Base-by-base conservation (phyloP, 163 green algal genomes). In the Trebouxia gelatinosa region DNA sequence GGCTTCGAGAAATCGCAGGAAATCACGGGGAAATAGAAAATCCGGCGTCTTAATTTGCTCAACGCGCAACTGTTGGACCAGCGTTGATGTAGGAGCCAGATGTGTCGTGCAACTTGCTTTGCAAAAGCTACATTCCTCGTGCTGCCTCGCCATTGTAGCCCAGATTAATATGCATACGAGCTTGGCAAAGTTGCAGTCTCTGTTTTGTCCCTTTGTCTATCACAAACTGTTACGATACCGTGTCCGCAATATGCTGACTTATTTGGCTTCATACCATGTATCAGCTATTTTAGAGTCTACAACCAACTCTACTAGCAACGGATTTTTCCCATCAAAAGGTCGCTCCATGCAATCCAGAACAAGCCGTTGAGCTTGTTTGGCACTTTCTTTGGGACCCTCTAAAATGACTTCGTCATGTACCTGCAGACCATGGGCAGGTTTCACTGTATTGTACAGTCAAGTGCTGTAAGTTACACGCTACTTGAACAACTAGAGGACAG, bases 361-460 rank as follows among this genome's bases (percentile, higher is more conserved):
- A 54, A 94, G 77, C 43, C 81, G 21, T 70, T 91, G 81, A 38
- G 93, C 95, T 31, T 89, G 78, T 28, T 93, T 84, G 5, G 87
- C 87, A 17, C 76, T 87, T 75, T 95, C 91, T 28, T 85, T 82
- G 9, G 96, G 96, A 5, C 96, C 96, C 82, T 99, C 96, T 61
- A 99, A 79, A 79, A 99, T 99, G 2, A 99, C 93, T 87, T 99
- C 96, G 74, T 99, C 96, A 82, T 98, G 96, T 39, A 99, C 93
- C 90, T 99, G 92, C 34, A 85, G 75, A 35, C 31, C 5, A 35
- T 29, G 5, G 2, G 21, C 26, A 35, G 1, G 1, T 66, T 2
- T 66, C 57, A 29, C 57, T 66, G 57, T 26, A 39, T 26, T 35
- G 57, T 66, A 9, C 57, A 66, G 57, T 1, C 21, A 29, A 3